Percentiles rank a stretch among this genome's conserved stretches.
These are phyloP conservation scores for Backusella liffmaniae DNA, from an alignment of 192 early-diverging fungal genomes.

Conservation along the genomic window DNA sequence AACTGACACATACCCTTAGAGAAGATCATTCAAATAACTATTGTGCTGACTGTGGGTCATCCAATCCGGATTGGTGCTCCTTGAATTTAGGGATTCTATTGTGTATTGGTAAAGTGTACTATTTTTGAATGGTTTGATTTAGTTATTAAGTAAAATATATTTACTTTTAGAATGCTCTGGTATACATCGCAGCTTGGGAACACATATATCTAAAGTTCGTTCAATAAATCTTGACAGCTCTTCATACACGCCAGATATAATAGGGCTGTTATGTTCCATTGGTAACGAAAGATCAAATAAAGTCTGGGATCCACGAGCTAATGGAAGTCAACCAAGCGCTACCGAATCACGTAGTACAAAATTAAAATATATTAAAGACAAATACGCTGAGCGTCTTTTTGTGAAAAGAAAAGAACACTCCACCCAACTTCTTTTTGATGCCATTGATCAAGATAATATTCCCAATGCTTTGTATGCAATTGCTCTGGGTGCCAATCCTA, in stretches of 20 bases:
- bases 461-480: constrained; percentile 42
- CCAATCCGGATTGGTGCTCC: constrained; percentile 70
- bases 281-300: constrained; percentile 63
- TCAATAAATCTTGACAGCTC: constrained; percentile 66
- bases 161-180: constrained; percentile 64
- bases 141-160: not conserved
- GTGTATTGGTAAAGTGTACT: constrained; percentile 58
- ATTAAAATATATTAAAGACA: constrained; percentile 54
- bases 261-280: constrained; percentile 53
- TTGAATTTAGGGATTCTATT: constrained; percentile 70
- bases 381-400: constrained; percentile 58
- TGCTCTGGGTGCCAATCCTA: constrained; percentile 43
- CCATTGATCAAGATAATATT: constrained; percentile 40
- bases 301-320: constrained; percentile 55
- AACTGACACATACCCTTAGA: not conserved
- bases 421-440: constrained; percentile 13
- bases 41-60: constrained; percentile 69
- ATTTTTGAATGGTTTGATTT: not conserved
- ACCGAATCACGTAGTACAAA: constrained; percentile 53
- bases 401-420: constrained; percentile 22
- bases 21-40: constrained; percentile 45
- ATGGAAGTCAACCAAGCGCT: constrained; percentile 27
- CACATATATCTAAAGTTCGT: constrained; percentile 73
- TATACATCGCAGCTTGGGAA: constrained; percentile 72
- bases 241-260: constrained; percentile 64